Evolutionary conservation across 2,329 filamentous ascomycete species (phyloP).

Genomic region (Zymoseptoria pseudotritici): DNA sequence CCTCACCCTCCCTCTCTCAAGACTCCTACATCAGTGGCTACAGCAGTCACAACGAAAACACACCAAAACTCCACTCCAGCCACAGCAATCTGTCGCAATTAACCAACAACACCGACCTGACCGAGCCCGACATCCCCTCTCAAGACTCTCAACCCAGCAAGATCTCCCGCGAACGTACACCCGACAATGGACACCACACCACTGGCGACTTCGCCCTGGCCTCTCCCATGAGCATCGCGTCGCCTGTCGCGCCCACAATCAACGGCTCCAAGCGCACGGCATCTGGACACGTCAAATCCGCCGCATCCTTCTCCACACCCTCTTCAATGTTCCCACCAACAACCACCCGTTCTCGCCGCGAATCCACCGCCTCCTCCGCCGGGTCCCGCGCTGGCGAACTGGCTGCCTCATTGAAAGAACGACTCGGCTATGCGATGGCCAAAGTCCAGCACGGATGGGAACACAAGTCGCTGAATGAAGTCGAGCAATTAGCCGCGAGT

Average conservation of each 20-base stretch:
- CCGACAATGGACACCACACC: conserved; percentile 12
- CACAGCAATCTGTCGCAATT: conserved; percentile 25
- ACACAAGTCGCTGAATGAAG: conserved; percentile 65
- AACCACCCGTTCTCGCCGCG: conserved; percentile 58
- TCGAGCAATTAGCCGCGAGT: conserved; percentile 66
- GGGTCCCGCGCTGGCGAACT: conserved; percentile 74
- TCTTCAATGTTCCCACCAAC: conserved; percentile 28
- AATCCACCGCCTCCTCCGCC: conserved; percentile 56
- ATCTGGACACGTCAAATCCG: conserved; percentile 64
- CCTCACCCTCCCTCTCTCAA: conserved; percentile 26
- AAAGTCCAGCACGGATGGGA: conserved; percentile 91
- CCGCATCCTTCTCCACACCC: conserved; percentile 33
- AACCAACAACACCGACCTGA: conserved; percentile 26
- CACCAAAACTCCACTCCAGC: conserved; percentile 10
- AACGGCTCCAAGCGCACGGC: conserved; percentile 66
- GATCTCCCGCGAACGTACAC: conserved; percentile 8
- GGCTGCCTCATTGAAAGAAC: conserved; percentile 72
- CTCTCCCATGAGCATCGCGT: conserved; percentile 37
- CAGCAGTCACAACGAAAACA: conserved; percentile 18
- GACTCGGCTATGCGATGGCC: conserved; percentile 86
- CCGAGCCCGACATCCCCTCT: conserved; percentile 4
- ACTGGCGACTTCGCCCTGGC: conserved; percentile 21
- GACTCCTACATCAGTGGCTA: conserved; percentile 23
- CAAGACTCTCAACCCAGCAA: conserved; percentile 5
- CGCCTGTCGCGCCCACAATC: conserved; percentile 22